Conservation (phyloP, 2,329 filamentous ascomycete genomes). For the Xylariaceae sp. region DNA sequence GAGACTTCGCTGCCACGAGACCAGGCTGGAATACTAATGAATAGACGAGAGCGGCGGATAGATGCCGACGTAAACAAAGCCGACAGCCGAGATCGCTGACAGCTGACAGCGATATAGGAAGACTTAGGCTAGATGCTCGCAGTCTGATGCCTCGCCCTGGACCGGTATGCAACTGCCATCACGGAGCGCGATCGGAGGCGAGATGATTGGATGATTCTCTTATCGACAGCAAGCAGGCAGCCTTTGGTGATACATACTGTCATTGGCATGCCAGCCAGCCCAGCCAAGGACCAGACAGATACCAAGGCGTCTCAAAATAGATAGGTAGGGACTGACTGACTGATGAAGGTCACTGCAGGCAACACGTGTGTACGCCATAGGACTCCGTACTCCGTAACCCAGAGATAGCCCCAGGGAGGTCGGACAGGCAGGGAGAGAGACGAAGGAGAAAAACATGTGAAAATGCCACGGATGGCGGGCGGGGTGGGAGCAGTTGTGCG, state of each 20-base stretch:
- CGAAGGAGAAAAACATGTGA: background rate
- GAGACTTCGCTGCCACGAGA: background rate
- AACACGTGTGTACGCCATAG: background rate
- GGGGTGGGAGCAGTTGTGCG: background rate
- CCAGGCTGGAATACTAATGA: background rate
- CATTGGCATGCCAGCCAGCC: background rate
- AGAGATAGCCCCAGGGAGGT: background rate
- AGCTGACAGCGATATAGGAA: background rate
- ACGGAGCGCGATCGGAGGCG: background rate
- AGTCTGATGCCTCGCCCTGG: background rate
- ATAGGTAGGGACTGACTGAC: background rate
- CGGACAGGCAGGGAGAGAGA: too few relatives aligned
- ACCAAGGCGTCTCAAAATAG: background rate
- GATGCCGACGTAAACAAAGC: background rate
- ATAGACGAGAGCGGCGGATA: background rate
- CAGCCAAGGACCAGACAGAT: background rate
- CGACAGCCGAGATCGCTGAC: background rate
- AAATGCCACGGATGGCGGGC: background rate
- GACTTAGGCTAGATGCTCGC: background rate
- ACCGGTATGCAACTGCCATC: background rate
- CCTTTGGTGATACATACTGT: background rate
- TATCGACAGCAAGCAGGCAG: too few relatives aligned
- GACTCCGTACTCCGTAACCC: background rate
- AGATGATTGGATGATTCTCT: background rate
- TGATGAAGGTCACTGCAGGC: background rate